Percentiles rank a stretch among this genome's conserved stretches.
Evolutionary conservation across 2,329 filamentous ascomycete species (phyloP).

Genomic region (Pseudopithomyces chartarum): DNA sequence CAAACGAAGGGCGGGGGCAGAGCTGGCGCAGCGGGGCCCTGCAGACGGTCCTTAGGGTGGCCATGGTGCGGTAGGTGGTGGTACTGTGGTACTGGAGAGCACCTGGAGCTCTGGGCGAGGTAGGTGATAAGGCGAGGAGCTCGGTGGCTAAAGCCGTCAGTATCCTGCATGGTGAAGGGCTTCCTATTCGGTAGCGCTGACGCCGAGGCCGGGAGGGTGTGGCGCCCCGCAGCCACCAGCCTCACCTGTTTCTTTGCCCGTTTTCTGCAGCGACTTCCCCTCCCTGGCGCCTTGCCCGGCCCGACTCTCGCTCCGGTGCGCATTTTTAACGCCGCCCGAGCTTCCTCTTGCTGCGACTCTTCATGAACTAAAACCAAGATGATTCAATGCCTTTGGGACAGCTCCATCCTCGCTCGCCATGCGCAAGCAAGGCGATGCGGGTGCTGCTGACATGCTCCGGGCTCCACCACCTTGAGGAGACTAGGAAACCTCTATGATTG

Average conservation of each 20-base stretch:
- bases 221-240: constrained; percentile 11
- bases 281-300: constrained; percentile 14
- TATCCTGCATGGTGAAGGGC: constrained; percentile 24
- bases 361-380: constrained; percentile 79
- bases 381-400: constrained; percentile 70
- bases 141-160: not conserved
- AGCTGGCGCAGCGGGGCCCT: constrained; percentile 47
- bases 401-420: constrained; percentile 58
- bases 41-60: constrained; percentile 46
- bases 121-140: not conserved
- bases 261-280: constrained; percentile 16
- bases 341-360: constrained; percentile 42
- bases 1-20: constrained; percentile 23
- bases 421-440: constrained; percentile 54
- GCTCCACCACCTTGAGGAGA: constrained; percentile 54
- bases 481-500: constrained; percentile 53
- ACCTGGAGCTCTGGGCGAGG: constrained; percentile 12
- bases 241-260: constrained; percentile 7
- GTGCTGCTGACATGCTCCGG: constrained; percentile 56
- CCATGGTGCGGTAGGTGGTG: constrained; percentile 40
- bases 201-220: not conserved
- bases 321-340: constrained; percentile 18
- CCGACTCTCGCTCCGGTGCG: constrained; percentile 11
- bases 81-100: constrained; percentile 17
- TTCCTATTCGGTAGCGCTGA: constrained; percentile 5